Evolutionary conservation across 2,329 filamentous ascomycete species (phyloP), one percentile per base, ranked within the genome.

Genomic region (Cryphonectria radicalis): DNA sequence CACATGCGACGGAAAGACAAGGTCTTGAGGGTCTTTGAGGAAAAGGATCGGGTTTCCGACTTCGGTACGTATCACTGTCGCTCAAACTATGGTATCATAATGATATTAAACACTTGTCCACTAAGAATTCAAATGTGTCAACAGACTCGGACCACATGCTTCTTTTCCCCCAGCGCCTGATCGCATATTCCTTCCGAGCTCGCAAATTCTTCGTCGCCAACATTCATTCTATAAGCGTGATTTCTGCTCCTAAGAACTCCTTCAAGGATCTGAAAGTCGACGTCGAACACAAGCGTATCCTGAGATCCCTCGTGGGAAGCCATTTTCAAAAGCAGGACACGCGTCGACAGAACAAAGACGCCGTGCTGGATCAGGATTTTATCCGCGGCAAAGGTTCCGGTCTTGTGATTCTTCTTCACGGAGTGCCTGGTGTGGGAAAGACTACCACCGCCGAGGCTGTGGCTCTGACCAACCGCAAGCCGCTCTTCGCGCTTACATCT

Each of bases 361-460:
- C 14, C 5, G 60, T 65, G 14, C 13, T 71, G 32, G 70, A 71
- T 25, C 70, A 71, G 50, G 66, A 71, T n/a, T 71, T 71, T 17
- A 69, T 71, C 17, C 70, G 62, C 19, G 62, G 50, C 17, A 50
- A 50, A 50, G 43, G 43, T 2, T 50, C 63, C 19, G 68, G 68
- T 3, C 53, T 70, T n/a, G 32, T 70, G 25, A 63, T 70, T 14
- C 63, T 70, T 22, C 63, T 70, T 7, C 68, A 70, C 17, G 68
- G 55, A 0, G 63, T 70, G 28, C 68, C 63, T 13, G 68, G 63
- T 35, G 63, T 70, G 3, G 68, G 68, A 22, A 70, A 70, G 43
- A 70, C 68, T 6, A 70, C 43, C 19, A 50, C 43, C 17, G 43
- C 43, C 43, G 70, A 71, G 42, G 66, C 66, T 13, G 66, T 68